Evolutionary conservation across 2,329 filamentous ascomycete species (phyloP), one percentile per base, ranked within the genome.

Genomic region (Epichloe gansuensis): DNA sequence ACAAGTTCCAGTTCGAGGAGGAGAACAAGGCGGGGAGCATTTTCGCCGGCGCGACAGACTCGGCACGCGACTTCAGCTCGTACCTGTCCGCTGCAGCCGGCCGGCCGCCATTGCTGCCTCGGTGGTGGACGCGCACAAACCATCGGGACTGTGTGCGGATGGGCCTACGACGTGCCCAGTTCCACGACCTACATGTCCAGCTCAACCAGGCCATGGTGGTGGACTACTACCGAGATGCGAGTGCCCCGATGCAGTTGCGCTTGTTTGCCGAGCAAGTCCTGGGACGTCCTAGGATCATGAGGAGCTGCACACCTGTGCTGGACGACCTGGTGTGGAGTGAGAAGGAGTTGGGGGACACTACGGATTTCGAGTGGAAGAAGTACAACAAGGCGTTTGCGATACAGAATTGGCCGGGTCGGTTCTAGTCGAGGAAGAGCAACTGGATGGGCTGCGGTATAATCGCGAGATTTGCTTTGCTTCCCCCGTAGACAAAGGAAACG

Each of bases 221-320:
- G 5, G 61, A 66, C 35, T 63, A 69, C 50, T 74, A 74, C 55
- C 62, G 62, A 12, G 64, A 73, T 48, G 21, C 48, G 5, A 56
- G 55, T 2, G 69, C 73, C 58, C 64, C 71, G 7, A 70, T 70
- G 67, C 68, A 72, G 61, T 58, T 75, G 53, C 64, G 72, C 9
- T 67, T 74, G 63, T 59, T 73, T 41, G 69, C 62, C 7, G 69
- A 73, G 60, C 58, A 58, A 0, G 61, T 73, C 15, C 13, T 52
- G 13, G 51, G 51, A 3, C 15, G 28, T 5, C 46, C 46, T 37
- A 25, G 17, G 12, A 23, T 41, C 12, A n/a, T 48, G 46, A 37
- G n/a, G 21, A 45, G 46, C 31, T 52, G 51, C 42, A 46, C 41
- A 11, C 8, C 17, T 5, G 13, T 37, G 15, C 41, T 46, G 4